Evolutionary conservation across 106 monocot genomes (phyloP), one percentile per base, ranked within the genome.

Genomic region (Xerophyta viscosa): DNA sequence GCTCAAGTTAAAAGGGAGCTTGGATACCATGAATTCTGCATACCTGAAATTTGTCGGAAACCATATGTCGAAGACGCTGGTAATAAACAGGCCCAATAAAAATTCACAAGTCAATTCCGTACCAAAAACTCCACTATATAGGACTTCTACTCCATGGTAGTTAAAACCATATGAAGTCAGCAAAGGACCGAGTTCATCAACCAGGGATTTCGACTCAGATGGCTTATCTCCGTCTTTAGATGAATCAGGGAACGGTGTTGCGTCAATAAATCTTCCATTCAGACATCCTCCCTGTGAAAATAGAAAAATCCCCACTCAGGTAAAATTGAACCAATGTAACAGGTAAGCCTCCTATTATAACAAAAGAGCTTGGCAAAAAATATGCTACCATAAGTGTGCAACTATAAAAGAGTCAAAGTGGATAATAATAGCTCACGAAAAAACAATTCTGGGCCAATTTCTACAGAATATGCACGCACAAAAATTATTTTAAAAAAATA

Each of bases 71-170:
- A 63, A 98, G 96, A 18, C 89, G 89, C 58, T 98, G 96, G 61
- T 98, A 98, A 62, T 98, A 98, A 52, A 98, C 96, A 30, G 96
- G 96, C 3, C 96, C 96, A 58, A 98, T 86, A 65, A 98, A 98
- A 55, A 98, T 75, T 89, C 88, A 63, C 82, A 98, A 31, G 61
- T 64, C 54, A 98, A 29, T 56, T 98, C 89, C 27, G 76, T 89
- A 30, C 96, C 96, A 71, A 74, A 79, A 71, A 81, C 73, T 18
- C 96, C 96, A 64, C 96, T 98, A 28, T 98, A 88, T 41, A 98
- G 67, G 18, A 82, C 85, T 68, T 98, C 96, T 28, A 72, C 29
- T n/a, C 96, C 96, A 71, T 98, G 96, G 42, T 89, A 98, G 43
- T 98, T 98, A 48, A 89, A 98, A 37, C 96, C 96, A 68, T 74